Conservation (phyloP, 176 grass and related monocot genomes). For the Triticum monococcum region DNA sequence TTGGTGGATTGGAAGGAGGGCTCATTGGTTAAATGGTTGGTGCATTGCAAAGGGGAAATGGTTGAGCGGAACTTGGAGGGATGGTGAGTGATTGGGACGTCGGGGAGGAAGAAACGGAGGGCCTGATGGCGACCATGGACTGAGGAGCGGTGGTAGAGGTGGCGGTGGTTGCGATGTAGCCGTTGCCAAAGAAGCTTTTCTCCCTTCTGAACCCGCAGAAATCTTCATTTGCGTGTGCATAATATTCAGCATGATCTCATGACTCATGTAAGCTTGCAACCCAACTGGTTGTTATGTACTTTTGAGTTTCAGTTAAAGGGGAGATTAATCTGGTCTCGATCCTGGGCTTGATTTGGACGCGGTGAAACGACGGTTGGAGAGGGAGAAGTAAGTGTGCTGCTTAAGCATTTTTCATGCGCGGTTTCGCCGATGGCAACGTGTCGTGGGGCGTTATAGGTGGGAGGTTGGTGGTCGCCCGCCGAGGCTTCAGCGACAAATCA, state of each 20-base stretch:
- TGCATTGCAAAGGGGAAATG: background rate
- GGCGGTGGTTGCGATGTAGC: slow-evolving; percentile 63
- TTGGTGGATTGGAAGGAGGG: background rate
- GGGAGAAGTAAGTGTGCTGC: slow-evolving; percentile 24
- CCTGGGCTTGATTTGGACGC: background rate
- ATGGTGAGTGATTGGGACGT: slow-evolving; percentile 35
- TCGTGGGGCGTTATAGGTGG: slow-evolving; percentile 31
- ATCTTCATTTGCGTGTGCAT: background rate
- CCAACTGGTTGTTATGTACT: background rate
- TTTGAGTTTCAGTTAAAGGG: background rate
- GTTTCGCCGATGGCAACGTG: slow-evolving; percentile 28
- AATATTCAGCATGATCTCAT: too few relatives aligned
- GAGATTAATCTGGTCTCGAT: background rate
- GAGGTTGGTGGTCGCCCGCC: slow-evolving; percentile 32
- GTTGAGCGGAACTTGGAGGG: background rate
- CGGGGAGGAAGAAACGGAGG: slow-evolving; percentile 4
- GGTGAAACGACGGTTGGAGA: slow-evolving; percentile 16
- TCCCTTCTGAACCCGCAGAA: background rate
- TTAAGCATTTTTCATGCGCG: slow-evolving; percentile 27
- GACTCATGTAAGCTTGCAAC: background rate
- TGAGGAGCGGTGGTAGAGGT: slow-evolving; percentile 37
- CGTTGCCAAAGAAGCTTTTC: slow-evolving; percentile 82
- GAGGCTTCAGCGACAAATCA: slow-evolving; percentile 20
- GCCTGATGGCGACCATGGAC: slow-evolving; percentile 31
- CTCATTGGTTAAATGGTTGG: slow-evolving; percentile 24